Percentiles rank a stretch among this genome's conserved stretches.
Conservation (phyloP, 1,284 basidiomycete species). For the Sanghuangporus baumii region DNA sequence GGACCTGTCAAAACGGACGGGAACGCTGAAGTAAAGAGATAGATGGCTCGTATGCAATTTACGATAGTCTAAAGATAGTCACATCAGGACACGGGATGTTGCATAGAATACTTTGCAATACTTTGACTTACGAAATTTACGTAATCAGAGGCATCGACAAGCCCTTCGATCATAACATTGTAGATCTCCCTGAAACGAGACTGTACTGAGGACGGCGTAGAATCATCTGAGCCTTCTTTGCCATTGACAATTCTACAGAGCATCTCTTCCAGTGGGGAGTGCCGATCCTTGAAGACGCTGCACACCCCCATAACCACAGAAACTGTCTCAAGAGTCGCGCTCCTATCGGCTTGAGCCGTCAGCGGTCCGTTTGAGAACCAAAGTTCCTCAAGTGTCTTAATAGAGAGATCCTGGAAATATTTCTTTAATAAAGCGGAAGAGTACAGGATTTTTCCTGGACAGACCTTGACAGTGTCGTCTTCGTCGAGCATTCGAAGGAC, state of each 20-base stretch:
- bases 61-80: slow-evolving; percentile 54
- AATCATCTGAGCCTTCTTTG: slow-evolving; percentile 45
- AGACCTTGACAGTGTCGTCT: slow-evolving; percentile 81
- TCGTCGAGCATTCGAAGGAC: slow-evolving; percentile 85
- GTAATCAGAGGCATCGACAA: slow-evolving; percentile 79
- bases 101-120: slow-evolving; percentile 20
- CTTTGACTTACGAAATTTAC: slow-evolving; percentile 61
- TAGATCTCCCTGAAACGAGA: slow-evolving; percentile 70
- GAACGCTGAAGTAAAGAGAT: slow-evolving; percentile 75
- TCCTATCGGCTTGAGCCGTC: slow-evolving; percentile 33
- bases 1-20: slow-evolving; percentile 75
- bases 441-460: background rate
- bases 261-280: slow-evolving; percentile 80
- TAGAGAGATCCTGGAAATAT: slow-evolving; percentile 65
- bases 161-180: slow-evolving; percentile 77
- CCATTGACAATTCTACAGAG: slow-evolving; percentile 73
- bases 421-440: background rate
- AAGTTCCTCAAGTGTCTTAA: slow-evolving; percentile 83
- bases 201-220: slow-evolving; percentile 40
- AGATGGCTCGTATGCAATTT: slow-evolving; percentile 80
- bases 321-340: slow-evolving; percentile 52
- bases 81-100: slow-evolving; percentile 15
- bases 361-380: slow-evolving; percentile 60
- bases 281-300: slow-evolving; percentile 74
- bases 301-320: slow-evolving; percentile 82